Evolutionary conservation across 768 basidiomycete genomes (phyloP).

Genomic region (Lactarius sp.): DNA sequence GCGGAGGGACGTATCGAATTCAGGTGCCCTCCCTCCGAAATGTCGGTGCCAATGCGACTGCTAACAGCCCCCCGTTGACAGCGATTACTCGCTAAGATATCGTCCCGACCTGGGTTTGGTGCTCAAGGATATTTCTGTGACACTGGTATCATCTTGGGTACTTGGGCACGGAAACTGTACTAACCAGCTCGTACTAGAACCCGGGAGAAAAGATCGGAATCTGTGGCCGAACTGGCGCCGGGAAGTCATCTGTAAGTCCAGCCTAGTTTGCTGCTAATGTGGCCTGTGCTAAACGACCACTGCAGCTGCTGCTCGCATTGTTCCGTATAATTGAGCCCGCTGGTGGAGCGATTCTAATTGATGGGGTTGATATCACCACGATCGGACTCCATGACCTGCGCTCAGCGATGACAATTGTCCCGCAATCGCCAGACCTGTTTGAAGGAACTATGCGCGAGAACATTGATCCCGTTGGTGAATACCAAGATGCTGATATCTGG

Average conservation of each 20-base stretch:
- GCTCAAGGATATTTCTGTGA: slow-evolving; percentile 67
- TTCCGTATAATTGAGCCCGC: slow-evolving; percentile 75
- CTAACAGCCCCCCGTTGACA: slow-evolving; percentile 29
- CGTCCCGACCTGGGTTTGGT: slow-evolving; percentile 76
- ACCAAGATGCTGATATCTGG: slow-evolving; percentile 85
- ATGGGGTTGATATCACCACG: slow-evolving; percentile 69
- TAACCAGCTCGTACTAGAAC: slow-evolving; percentile 38
- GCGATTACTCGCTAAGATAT: slow-evolving; percentile 72
- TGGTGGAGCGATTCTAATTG: slow-evolving; percentile 62
- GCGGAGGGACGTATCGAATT: slow-evolving; percentile 68
- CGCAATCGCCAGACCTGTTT: slow-evolving; percentile 38
- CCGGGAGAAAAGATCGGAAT: slow-evolving; percentile 88
- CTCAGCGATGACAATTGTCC: slow-evolving; percentile 64
- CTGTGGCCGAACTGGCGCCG: slow-evolving; percentile 75
- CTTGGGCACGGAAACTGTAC: background rate
- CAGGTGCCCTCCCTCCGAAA: slow-evolving; percentile 39
- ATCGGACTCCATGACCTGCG: slow-evolving; percentile 75
- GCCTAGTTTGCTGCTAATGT: background rate
- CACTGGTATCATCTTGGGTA: slow-evolving; percentile 44
- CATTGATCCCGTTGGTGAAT: slow-evolving; percentile 76
- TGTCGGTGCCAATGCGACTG: background rate
- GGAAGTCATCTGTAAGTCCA: slow-evolving; percentile 63
- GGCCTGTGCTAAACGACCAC: background rate
- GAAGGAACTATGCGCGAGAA: slow-evolving; percentile 79
- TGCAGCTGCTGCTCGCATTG: slow-evolving; percentile 58